These are phyloP conservation scores for Trichoderma oligosporum DNA, from an alignment of 2,329 filamentous ascomycete species.

Conservation along the genomic window DNA sequence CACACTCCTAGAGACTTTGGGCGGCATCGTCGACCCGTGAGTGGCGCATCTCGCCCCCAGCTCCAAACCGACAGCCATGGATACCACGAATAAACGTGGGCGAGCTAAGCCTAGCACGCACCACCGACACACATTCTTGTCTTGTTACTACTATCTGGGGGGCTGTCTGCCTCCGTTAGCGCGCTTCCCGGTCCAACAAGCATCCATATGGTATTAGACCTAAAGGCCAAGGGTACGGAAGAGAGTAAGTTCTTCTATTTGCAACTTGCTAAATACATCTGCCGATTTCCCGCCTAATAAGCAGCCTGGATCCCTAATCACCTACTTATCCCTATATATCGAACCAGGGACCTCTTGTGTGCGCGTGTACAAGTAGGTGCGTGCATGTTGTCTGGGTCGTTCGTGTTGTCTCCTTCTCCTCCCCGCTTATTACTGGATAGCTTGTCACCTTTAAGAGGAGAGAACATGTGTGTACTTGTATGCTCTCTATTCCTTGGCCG, in stretches of 20 bases:
- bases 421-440: slow-evolving; percentile 18
- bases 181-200: slow-evolving; percentile 19
- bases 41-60: slow-evolving; percentile 19
- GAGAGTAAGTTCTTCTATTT: slow-evolving; percentile 5
- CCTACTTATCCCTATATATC: slow-evolving; percentile 15
- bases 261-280: slow-evolving; percentile 14
- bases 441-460: slow-evolving; percentile 3
- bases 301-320: slow-evolving; percentile 15
- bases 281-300: slow-evolving; percentile 15
- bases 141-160: slow-evolving; percentile 18
- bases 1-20: slow-evolving; percentile 4
- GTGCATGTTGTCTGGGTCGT: not conserved
- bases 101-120: slow-evolving; percentile 17
- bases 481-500: not conserved
- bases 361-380: not conserved
- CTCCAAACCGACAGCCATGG: slow-evolving; percentile 12
- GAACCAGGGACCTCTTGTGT: slow-evolving; percentile 7
- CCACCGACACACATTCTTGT: too few species aligned
- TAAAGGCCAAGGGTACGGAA: slow-evolving; percentile 15
- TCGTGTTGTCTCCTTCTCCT: slow-evolving; percentile 11
- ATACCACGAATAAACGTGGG: slow-evolving; percentile 20
- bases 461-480: not conserved
- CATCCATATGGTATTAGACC: slow-evolving; percentile 19
- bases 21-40: slow-evolving; percentile 20
- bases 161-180: slow-evolving; percentile 18